Evolutionary conservation across 2,329 filamentous ascomycete genomes (phyloP).

Genomic region (Cadophora gregata): DNA sequence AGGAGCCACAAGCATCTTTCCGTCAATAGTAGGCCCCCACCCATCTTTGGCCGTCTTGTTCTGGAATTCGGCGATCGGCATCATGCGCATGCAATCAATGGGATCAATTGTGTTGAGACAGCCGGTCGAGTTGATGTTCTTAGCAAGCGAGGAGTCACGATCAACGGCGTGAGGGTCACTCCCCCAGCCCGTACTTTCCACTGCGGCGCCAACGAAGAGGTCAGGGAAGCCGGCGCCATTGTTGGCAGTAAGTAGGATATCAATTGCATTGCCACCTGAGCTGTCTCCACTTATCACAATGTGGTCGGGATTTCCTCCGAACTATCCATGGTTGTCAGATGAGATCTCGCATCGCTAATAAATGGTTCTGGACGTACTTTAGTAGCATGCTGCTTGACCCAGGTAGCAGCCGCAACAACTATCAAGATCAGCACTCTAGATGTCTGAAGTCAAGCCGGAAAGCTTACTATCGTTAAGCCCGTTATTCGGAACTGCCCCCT

Average conservation of each 20-base stretch:
- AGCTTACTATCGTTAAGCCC: slow-evolving; percentile 48
- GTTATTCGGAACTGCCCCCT: slow-evolving; percentile 57
- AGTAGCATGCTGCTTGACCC: slow-evolving; percentile 16
- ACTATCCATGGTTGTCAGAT: slow-evolving; percentile 46
- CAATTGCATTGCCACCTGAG: slow-evolving; percentile 67
- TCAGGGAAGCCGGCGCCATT: slow-evolving; percentile 46
- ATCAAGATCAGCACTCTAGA: background rate
- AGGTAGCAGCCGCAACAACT: slow-evolving; percentile 9
- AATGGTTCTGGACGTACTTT: background rate
- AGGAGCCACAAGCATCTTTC: slow-evolving; percentile 24
- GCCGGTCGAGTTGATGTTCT: slow-evolving; percentile 47
- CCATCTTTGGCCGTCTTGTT: slow-evolving; percentile 28
- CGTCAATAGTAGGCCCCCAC: slow-evolving; percentile 28
- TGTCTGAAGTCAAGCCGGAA: background rate
- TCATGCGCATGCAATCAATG: slow-evolving; percentile 53
- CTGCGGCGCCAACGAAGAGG: slow-evolving; percentile 56
- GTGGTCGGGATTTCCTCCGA: slow-evolving; percentile 71
- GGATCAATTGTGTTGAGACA: slow-evolving; percentile 44
- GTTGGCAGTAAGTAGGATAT: slow-evolving; percentile 62
- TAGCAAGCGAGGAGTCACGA: slow-evolving; percentile 6
- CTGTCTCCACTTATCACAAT: slow-evolving; percentile 71
- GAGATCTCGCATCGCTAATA: background rate
- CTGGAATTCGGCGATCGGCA: slow-evolving; percentile 51
- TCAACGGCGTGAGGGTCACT: slow-evolving; percentile 17
- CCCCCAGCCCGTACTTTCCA: slow-evolving; percentile 49